phyloP scores from a whole-genome alignment of 2,329 filamentous ascomycete species.

The Talaromyces sp. region DNA sequence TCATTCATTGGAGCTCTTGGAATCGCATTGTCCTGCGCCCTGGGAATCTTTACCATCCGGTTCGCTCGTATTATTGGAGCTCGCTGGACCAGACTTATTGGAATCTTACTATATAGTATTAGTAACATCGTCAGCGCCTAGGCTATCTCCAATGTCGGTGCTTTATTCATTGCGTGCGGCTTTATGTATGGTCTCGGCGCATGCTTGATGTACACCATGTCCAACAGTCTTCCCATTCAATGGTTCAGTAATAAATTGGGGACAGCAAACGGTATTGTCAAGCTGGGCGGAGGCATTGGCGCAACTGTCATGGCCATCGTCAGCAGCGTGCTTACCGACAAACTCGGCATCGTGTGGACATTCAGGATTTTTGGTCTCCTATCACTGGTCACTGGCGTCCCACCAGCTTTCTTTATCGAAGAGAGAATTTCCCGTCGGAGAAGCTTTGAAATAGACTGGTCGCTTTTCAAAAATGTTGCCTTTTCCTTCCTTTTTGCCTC shows the following conservation, averaged over 20 bases:
- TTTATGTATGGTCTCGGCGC: background rate
- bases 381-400: background rate
- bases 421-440: background rate
- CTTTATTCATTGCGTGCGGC: background rate
- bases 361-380: background rate
- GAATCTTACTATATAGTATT: background rate
- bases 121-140: background rate
- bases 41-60: background rate
- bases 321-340: background rate
- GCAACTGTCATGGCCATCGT: background rate
- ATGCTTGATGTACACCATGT: background rate
- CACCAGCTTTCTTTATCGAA: background rate
- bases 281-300: constrained; percentile 1
- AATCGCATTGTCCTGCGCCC: background rate
- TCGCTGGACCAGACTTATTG: background rate
- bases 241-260: background rate
- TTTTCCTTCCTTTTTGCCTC: background rate
- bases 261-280: background rate
- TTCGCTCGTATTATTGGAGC: background rate
- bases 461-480: background rate
- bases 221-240: background rate
- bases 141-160: background rate
- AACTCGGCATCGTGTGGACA: background rate
- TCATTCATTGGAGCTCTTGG: background rate
- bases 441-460: background rate